These are phyloP conservation scores for Monotropa hypopitys DNA, from an alignment of 179 eudicot genomes.

Conservation along the genomic window DNA sequence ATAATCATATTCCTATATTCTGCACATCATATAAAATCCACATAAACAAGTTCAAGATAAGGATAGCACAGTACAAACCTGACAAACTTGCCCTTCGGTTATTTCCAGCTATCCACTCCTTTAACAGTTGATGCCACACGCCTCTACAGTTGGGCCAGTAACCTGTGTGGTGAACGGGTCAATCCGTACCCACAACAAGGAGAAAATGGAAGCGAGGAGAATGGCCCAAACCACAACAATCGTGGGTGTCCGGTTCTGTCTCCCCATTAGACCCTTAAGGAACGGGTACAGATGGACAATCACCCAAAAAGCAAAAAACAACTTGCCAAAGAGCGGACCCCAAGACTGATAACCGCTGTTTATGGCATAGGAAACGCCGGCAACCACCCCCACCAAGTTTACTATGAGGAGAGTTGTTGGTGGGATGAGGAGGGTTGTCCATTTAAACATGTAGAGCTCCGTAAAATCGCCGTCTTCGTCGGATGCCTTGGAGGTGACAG, in stretches of 20 bases:
- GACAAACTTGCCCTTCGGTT: neutral
- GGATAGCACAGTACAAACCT: neutral
- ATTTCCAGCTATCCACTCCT: neutral
- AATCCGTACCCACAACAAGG: constrained; percentile 58
- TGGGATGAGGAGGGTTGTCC: constrained; percentile 71
- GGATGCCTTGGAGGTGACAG: constrained; percentile 70
- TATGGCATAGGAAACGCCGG: constrained; percentile 56
- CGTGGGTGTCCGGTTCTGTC: constrained; percentile 64
- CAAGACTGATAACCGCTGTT: constrained; percentile 74
- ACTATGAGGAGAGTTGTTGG: constrained; percentile 65
- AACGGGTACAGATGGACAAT: constrained; percentile 73
- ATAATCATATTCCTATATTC: constrained; percentile 7
- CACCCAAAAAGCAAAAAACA: constrained; percentile 73
- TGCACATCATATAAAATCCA: constrained; percentile 8
- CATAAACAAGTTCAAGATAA: neutral
- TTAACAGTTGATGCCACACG: constrained; percentile 66
- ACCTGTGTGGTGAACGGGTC: constrained; percentile 57
- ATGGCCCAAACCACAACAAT: constrained; percentile 66
- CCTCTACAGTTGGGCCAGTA: constrained; percentile 48
- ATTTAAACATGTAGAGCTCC: constrained; percentile 66
- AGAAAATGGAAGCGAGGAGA: constrained; percentile 66
- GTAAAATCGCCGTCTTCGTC: constrained; percentile 71
- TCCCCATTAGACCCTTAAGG: constrained; percentile 78
- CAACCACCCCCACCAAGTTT: constrained; percentile 66
- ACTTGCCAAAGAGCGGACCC: constrained; percentile 73